Conservation (phyloP, 2,329 filamentous ascomycete species). For the Rhinocladiella mackenziei region DNA sequence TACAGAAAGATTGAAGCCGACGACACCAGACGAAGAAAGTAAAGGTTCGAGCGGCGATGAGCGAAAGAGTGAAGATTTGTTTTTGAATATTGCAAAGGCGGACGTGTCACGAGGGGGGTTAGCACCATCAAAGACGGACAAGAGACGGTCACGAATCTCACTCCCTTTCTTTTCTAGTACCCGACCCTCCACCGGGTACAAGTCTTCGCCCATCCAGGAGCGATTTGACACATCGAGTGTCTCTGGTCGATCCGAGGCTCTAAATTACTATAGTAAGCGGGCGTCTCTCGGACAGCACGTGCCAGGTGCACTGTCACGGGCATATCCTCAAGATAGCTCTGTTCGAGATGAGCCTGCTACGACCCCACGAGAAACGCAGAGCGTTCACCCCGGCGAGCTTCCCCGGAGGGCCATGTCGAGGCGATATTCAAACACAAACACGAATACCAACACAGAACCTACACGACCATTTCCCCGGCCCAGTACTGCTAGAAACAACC, state of each 20-base stretch:
- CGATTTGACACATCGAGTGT: constrained; percentile 23
- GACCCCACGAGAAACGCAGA: constrained; percentile 11
- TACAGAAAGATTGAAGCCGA: constrained; percentile 15
- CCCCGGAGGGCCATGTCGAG: constrained; percentile 16
- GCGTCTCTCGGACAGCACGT: constrained; percentile 26
- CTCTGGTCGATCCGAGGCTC: constrained; percentile 17
- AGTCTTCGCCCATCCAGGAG: constrained; percentile 20
- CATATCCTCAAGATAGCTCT: constrained; percentile 15
- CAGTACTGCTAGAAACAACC: constrained; percentile 30
- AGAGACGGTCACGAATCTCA: constrained; percentile 27
- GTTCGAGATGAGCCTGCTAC: background rate
- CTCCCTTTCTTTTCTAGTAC: constrained; percentile 27
- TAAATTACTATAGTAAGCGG: constrained; percentile 25
- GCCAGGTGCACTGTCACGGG: constrained; percentile 18
- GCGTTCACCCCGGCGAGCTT: constrained; percentile 10
- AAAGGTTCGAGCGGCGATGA: constrained; percentile 38
- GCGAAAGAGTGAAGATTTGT: constrained; percentile 44
- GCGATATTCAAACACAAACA: constrained; percentile 25
- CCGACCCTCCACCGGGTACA: constrained; percentile 23
- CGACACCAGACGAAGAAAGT: constrained; percentile 28
- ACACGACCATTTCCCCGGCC: constrained; percentile 14
- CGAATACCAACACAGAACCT: constrained; percentile 18
- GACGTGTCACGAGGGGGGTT: constrained; percentile 31
- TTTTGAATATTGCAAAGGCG: constrained; percentile 45
- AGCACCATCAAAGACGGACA: constrained; percentile 10